These are phyloP conservation scores for Forsythia viridissima DNA, from an alignment of 257 asterid species.

Conservation along the genomic window DNA sequence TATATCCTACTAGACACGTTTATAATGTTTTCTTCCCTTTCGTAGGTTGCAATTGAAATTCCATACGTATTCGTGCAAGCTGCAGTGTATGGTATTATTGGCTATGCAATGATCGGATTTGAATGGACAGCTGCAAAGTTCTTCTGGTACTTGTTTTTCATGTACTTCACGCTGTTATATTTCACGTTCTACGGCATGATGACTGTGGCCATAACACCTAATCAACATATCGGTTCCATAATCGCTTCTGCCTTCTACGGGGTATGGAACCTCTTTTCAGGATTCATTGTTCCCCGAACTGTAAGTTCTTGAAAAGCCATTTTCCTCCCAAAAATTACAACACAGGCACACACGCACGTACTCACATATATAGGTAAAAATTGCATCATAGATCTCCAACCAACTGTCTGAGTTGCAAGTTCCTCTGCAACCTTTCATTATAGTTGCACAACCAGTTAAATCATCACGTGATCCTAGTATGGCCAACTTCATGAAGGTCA, in stretches of 20 bases:
- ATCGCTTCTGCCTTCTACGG: slow-evolving; percentile 25
- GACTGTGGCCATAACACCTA: slow-evolving; percentile 50
- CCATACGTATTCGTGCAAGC: slow-evolving; percentile 52
- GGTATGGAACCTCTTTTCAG: slow-evolving; percentile 55
- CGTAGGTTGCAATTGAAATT: slow-evolving; percentile 48
- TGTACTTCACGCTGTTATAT: slow-evolving; percentile 43
- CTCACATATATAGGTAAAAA: neutral
- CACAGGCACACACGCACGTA: neutral
- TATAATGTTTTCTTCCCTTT: neutral
- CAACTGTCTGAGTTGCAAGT: neutral
- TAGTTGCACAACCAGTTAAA: neutral
- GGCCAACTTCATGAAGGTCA: neutral
- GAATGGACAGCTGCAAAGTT: slow-evolving; percentile 49
- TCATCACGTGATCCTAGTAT: neutral
- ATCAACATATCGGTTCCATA: slow-evolving; percentile 44
- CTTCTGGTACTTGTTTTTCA: slow-evolving; percentile 46
- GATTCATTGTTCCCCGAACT: slow-evolving; percentile 47
- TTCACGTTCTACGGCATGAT: slow-evolving; percentile 65
- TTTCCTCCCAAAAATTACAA: neutral
- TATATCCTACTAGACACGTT: neutral
- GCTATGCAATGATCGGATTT: slow-evolving; percentile 51
- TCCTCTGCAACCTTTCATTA: neutral
- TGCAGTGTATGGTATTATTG: slow-evolving; percentile 30
- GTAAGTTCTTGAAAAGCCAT: slow-evolving; percentile 35
- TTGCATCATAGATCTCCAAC: neutral